Evolutionary conservation across 164 flowering plant genomes (phyloP).

Genomic region (Vitis vinifera): ASM3070453v1 NC_081823.1:23097001-23097500

Average conservation of each 20-base stretch:
- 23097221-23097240: neutral
- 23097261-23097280: no score
- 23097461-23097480: neutral
- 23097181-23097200: neutral
- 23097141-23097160: neutral
- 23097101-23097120: neutral
- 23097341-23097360: no score
- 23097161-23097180: neutral
- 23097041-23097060: neutral
- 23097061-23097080: conserved; percentile 7
- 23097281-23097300: no score
- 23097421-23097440: neutral
- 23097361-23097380: no score
- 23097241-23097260: neutral
- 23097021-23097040: neutral
- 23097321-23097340: no score
- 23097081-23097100: conserved; percentile 8
- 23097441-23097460: neutral
- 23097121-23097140: neutral
- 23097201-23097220: neutral
- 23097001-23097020: neutral
- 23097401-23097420: neutral
- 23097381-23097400: no score
- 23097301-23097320: no score
- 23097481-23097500: neutral